These are phyloP conservation scores for Bromus sterilis DNA, from an alignment of 176 grass and related monocot genomes.

Conservation along the genomic window DNA sequence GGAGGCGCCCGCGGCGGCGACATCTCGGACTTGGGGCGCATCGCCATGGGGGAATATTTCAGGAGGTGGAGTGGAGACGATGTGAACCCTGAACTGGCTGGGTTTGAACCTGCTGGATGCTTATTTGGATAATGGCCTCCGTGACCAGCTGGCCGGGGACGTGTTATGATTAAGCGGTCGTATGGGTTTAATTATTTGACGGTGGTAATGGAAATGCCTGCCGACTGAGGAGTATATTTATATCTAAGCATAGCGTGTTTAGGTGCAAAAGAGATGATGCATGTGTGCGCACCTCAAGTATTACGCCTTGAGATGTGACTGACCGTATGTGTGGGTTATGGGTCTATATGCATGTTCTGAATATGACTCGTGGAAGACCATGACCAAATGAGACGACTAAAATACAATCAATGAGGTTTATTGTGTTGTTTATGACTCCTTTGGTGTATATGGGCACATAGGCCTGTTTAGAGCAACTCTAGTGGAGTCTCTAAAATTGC, in stretches of 20 bases:
- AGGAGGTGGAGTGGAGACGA: neutral
- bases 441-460: too few species aligned
- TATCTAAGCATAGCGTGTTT: neutral
- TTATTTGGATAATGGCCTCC: neutral
- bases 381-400: neutral
- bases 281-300: neutral
- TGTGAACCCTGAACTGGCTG: neutral
- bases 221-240: neutral
- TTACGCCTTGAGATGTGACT: neutral
- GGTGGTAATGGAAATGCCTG: neutral
- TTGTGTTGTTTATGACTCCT: neutral
- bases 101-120: neutral
- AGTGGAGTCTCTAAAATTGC: too few species aligned
- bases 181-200: neutral
- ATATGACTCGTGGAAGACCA: neutral
- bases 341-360: neutral
- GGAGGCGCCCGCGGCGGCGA: neutral
- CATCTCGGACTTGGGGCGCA: slow-evolving; percentile 1
- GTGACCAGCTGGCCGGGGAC: neutral
- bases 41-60: neutral
- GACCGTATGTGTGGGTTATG: neutral
- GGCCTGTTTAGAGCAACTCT: too few species aligned
- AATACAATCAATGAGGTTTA: neutral
- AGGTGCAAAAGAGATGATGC: neutral
- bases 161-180: neutral